Base-by-base conservation (phyloP, 768 basidiomycete genomes). In the Russula brevipes region DNA sequence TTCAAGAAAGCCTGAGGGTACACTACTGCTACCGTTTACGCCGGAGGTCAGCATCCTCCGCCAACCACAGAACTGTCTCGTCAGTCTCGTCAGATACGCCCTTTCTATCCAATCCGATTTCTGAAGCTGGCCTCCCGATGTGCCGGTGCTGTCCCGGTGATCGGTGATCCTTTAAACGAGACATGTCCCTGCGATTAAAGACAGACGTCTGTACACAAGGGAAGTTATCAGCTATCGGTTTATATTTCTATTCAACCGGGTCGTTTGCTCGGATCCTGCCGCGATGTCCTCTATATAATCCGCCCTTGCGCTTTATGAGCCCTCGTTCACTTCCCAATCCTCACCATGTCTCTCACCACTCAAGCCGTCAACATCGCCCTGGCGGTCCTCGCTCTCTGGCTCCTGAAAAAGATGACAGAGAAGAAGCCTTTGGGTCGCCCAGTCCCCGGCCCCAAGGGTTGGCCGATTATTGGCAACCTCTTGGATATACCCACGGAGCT, bases 391-490 rank as follows among this genome's bases (percentile, higher is more conserved):
- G 59, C 60, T 17, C 38, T 56, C 9, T 66, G 50, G 57, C 56
- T 66, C 39, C 35, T 66, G 38, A 67, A 66, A 46, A 61, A 60
- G 33, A 19, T 66, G 30, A 57, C 55, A 9, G 59, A 66, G 46
- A 57, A 53, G 42, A 66, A 63, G 30, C 60, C 60, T 38, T 16
- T 51, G 41, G 67, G 65, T 2, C 60, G 55, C 5, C 39, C 35
- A 31, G 63, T 68, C 41, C 69, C 64, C 1, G 61, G 68, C 6
- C 61, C 61, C 12, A 68, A 57, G 49, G 61, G 65, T 24, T 66
- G 54, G 57, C 68, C 68, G 1, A 52, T 68, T 11, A 68, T 69
- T 5, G 66, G 68, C 30, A 69, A 69, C 59, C 59, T 69, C 24
- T 7, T 69, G 2, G 68, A 69, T 35, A 47, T 68, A 6, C 67